These are phyloP conservation scores for Catenaria anguillulae DNA, from an alignment of 371 early-diverging fungal species.

Conservation along the genomic window DNA sequence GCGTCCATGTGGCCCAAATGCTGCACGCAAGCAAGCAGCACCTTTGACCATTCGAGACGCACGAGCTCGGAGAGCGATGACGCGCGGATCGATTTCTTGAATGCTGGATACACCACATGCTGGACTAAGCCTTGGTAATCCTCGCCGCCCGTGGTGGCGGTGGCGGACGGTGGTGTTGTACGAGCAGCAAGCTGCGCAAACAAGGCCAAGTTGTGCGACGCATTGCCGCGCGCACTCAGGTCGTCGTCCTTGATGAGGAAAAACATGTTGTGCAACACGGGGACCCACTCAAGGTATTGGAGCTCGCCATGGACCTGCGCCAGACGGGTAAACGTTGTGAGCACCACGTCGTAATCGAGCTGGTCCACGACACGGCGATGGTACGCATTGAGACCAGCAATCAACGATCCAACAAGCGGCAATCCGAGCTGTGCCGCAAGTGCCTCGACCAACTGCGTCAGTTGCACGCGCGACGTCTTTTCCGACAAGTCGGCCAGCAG, in stretches of 20 bases:
- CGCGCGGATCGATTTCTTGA: conserved; percentile 50
- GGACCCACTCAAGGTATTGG: conserved; percentile 53
- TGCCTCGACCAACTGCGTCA: conserved; percentile 40
- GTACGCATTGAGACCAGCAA: conserved; percentile 61
- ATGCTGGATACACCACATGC: conserved; percentile 51
- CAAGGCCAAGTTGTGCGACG: conserved; percentile 48
- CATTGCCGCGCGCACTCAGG: conserved; percentile 68
- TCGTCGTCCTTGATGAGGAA: conserved; percentile 73
- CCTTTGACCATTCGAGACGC: conserved; percentile 48
- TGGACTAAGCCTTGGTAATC: conserved; percentile 30
- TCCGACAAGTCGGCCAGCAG: conserved; percentile 15
- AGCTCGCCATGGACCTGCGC: conserved; percentile 43
- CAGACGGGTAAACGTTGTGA: conserved; percentile 47
- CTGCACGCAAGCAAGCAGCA: conserved; percentile 47
- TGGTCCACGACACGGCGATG: conserved; percentile 62
- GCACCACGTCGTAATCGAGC: conserved; percentile 67
- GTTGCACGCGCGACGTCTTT: conserved; percentile 17
- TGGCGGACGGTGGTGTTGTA: conserved; percentile 3
- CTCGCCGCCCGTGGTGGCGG: conserved; percentile 7
- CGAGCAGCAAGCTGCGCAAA: conserved; percentile 39
- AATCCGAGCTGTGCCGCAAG: conserved; percentile 14
- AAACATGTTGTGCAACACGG: conserved; percentile 73
- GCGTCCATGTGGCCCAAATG: conserved; percentile 37
- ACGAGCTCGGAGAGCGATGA: conserved; percentile 36
- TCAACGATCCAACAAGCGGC: conserved; percentile 29